A percentile compares a stretch with the other conserved stretches of the same genome.
Conservation (phyloP, 2,329 filamentous ascomycete genomes). For the Thielaviopsis cerberus region DNA sequence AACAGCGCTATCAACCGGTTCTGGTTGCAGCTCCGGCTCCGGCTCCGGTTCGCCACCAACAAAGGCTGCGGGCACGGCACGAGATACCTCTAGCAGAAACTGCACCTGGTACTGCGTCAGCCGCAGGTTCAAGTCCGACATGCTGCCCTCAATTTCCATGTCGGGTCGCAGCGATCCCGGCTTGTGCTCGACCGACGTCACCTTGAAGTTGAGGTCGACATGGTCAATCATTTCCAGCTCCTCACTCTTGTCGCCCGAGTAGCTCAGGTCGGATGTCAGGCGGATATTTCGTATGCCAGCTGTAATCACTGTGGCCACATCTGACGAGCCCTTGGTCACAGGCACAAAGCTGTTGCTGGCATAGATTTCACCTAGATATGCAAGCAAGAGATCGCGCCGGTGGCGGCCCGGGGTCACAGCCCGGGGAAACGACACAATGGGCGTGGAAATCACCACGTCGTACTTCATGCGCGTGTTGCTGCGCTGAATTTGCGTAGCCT, state of each 20-base stretch:
- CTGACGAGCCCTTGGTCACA: slow-evolving; percentile 36
- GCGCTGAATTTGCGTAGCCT: slow-evolving; percentile 84
- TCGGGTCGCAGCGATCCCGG: slow-evolving; percentile 64
- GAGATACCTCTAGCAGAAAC: slow-evolving; percentile 72
- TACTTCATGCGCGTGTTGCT: slow-evolving; percentile 82
- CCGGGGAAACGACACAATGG: slow-evolving; percentile 86
- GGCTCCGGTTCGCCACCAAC: slow-evolving; percentile 19
- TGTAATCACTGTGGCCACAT: slow-evolving; percentile 73
- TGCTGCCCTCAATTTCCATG: slow-evolving; percentile 72
- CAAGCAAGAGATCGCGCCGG: slow-evolving; percentile 67
- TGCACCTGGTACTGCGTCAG: slow-evolving; percentile 83
- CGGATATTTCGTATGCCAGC: slow-evolving; percentile 84
- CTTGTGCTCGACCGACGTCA: slow-evolving; percentile 79
- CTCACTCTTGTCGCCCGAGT: slow-evolving; percentile 50
- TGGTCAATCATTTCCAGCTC: slow-evolving; percentile 94
- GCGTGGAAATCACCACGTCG: slow-evolving; percentile 81
- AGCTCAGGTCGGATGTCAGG: slow-evolving; percentile 77
- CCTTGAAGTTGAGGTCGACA: slow-evolving; percentile 80
- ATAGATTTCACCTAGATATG: slow-evolving; percentile 92
- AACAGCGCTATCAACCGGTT: not conserved
- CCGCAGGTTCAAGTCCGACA: slow-evolving; percentile 83
- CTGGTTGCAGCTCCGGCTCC: not conserved
- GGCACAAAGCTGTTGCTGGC: slow-evolving; percentile 67
- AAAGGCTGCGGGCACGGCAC: slow-evolving; percentile 76
- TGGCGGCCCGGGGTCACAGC: slow-evolving; percentile 50